Percentiles rank a stretch among this genome's conserved stretches.
Conservation (phyloP, 2,329 filamentous ascomycete species). For the Huntiella omanensis region DNA sequence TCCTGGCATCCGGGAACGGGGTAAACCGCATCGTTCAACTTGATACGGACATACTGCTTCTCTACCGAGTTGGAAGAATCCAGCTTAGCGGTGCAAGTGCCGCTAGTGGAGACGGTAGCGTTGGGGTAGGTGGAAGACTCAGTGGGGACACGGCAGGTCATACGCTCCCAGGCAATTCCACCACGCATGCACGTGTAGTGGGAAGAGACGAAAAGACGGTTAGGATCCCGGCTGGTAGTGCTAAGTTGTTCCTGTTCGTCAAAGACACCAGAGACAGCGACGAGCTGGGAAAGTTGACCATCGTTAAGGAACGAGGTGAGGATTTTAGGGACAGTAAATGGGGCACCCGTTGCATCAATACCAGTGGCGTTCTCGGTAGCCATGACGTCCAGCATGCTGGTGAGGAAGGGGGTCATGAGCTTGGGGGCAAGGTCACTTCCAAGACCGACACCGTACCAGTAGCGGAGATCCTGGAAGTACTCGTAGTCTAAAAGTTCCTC, state of each 20-base stretch:
- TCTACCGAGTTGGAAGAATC: constrained; percentile 13
- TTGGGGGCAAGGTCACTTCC: constrained; percentile 33
- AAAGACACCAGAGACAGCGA: constrained; percentile 40
- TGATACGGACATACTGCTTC: constrained; percentile 33
- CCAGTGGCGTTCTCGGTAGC: constrained; percentile 31
- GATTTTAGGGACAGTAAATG: constrained; percentile 34
- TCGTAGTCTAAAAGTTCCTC: constrained; percentile 45
- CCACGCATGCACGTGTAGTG: constrained; percentile 44
- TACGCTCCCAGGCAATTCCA: constrained; percentile 43
- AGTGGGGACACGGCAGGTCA: constrained; percentile 27
- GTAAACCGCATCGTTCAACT: constrained; percentile 45
- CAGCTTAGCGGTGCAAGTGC: constrained; percentile 4
- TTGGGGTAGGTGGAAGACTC: constrained; percentile 1
- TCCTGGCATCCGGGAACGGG: constrained; percentile 33
- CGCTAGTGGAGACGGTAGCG: constrained; percentile 5
- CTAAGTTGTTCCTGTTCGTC: constrained; percentile 34
- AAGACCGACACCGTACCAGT: constrained; percentile 46
- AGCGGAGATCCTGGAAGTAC: constrained; percentile 48
- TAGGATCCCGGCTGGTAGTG: constrained; percentile 24
- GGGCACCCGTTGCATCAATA: constrained; percentile 24
- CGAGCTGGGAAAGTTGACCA: constrained; percentile 44
- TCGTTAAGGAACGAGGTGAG: constrained; percentile 47
- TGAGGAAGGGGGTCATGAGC: constrained; percentile 43
- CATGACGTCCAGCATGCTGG: constrained; percentile 33
- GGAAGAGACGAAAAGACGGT: constrained; percentile 34